A percentile compares a stretch with the other conserved stretches of the same genome.
Conservation (phyloP, 2,329 filamentous ascomycete species). For the Arthrobotrys conoides region DNA sequence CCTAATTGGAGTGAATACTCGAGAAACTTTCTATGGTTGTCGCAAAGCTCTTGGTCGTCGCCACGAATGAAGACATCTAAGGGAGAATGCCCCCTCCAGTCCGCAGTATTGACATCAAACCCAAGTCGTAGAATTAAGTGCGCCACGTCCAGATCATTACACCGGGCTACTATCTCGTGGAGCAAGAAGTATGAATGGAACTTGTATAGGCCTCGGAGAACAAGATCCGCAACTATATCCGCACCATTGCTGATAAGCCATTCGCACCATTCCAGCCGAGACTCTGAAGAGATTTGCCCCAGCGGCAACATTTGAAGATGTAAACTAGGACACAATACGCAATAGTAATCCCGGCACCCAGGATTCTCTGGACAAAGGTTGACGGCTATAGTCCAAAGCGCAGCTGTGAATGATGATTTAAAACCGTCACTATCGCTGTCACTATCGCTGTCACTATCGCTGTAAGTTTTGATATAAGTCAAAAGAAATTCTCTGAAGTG, state of each 20-base stretch:
- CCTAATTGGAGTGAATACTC: background rate
- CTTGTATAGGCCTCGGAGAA: too few relatives aligned
- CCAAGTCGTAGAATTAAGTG: background rate
- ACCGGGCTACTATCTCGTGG: background rate
- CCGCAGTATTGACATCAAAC: background rate
- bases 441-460: too few relatives aligned
- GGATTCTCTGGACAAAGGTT: too few relatives aligned
- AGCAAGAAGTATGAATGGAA: background rate
- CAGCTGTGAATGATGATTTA: too few relatives aligned
- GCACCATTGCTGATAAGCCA: constrained; percentile 10
- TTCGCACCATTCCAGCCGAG: background rate
- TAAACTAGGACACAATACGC: too few relatives aligned
- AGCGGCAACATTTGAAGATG: too few relatives aligned
- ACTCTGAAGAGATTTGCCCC: too few relatives aligned
- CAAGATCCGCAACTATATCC: too few relatives aligned
- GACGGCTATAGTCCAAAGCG: too few relatives aligned
- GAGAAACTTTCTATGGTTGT: background rate
- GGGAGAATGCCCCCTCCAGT: background rate
- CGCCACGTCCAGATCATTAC: background rate
- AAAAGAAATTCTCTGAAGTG: constrained; percentile 2
- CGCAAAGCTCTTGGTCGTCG: background rate
- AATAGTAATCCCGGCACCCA: too few relatives aligned
- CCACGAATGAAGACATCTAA: background rate
- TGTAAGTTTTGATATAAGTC: background rate
- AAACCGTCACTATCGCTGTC: too few relatives aligned